Percentiles rank a stretch among this genome's conserved stretches.
phyloP scores from a whole-genome alignment of 2,329 filamentous ascomycete genomes.

The Colletotrichum spaethianum region DNA sequence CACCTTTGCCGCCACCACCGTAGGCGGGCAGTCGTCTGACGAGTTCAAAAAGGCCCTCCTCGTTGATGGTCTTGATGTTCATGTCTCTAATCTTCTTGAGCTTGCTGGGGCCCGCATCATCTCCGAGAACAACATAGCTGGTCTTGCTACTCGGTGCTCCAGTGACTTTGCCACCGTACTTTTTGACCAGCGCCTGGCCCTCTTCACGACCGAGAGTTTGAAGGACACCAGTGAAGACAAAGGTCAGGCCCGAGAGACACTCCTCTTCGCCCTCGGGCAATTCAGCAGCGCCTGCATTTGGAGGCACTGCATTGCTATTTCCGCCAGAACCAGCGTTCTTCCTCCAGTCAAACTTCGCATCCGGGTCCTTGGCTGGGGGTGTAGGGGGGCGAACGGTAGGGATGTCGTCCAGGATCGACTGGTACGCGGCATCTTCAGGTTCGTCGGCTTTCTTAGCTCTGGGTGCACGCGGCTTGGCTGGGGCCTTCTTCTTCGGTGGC shows the following conservation, averaged over 20 bases:
- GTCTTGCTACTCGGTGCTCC: conserved; percentile 91
- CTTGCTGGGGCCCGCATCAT: conserved; percentile 94
- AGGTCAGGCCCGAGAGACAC: conserved; percentile 89
- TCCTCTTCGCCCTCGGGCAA: conserved; percentile 89
- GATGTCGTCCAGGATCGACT: conserved; percentile 90
- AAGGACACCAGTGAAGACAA: conserved; percentile 95
- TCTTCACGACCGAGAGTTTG: conserved; percentile 87
- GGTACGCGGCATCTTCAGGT: conserved; percentile 78
- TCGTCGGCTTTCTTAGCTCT: conserved; percentile 75
- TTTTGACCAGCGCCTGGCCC: conserved; percentile 87
- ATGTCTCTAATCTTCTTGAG: conserved; percentile 85
- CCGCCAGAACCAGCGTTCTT: conserved; percentile 71
- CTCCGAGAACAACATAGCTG: conserved; percentile 90
- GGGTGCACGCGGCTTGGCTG: conserved; percentile 71
- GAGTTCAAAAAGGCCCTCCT: conserved; percentile 90
- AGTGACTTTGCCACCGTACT: conserved; percentile 93
- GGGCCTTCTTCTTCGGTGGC: conserved; percentile 71
- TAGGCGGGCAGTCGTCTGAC: conserved; percentile 86
- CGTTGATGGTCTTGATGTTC: conserved; percentile 92
- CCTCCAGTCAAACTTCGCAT: conserved; percentile 85
- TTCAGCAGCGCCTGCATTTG: conserved; percentile 75
- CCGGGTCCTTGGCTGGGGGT: conserved; percentile 80
- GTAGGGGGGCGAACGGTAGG: conserved; percentile 86
- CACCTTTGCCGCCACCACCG: conserved; percentile 90
- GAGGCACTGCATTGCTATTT: conserved; percentile 73